Conservation (phyloP, 768 basidiomycete species). For the Pisolithus orientalis region DNA sequence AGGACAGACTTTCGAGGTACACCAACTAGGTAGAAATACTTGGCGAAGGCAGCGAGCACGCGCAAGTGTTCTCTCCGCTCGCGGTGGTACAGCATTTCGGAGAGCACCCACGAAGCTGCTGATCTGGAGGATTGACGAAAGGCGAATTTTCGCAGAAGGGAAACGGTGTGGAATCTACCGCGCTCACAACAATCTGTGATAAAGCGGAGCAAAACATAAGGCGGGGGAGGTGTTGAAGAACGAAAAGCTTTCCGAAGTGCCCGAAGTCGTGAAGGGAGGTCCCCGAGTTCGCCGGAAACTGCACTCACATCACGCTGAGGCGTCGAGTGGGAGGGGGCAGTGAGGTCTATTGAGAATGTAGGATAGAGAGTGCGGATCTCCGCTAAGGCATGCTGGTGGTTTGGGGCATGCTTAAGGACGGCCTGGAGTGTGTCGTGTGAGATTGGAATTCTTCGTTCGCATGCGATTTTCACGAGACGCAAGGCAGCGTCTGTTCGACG, state of each 20-base stretch:
- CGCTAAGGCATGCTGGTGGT: constrained; percentile 3
- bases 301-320: not conserved
- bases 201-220: constrained; percentile 12
- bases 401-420: constrained; percentile 21
- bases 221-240: constrained; percentile 16
- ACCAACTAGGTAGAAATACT: constrained; percentile 46
- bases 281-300: constrained; percentile 3
- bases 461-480: constrained; percentile 35
- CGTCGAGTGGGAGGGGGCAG: not conserved
- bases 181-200: constrained; percentile 17
- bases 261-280: constrained; percentile 17
- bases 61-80: constrained; percentile 9
- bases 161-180: constrained; percentile 13
- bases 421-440: constrained; percentile 31
- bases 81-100: constrained; percentile 26
- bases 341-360: constrained; percentile 2
- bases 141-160: constrained; percentile 15
- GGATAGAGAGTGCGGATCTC: constrained; percentile 10
- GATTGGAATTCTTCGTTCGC: constrained; percentile 24
- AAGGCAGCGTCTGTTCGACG: constrained; percentile 38
- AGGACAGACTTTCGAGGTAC: constrained; percentile 36
- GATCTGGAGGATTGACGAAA: constrained; percentile 20
- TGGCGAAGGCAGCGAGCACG: constrained; percentile 38
- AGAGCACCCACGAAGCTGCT: constrained; percentile 19
- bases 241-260: constrained; percentile 18